Evolutionary conservation across 208 protist species (phyloP).

Genomic region (Crithidia acanthocephali): DNA sequence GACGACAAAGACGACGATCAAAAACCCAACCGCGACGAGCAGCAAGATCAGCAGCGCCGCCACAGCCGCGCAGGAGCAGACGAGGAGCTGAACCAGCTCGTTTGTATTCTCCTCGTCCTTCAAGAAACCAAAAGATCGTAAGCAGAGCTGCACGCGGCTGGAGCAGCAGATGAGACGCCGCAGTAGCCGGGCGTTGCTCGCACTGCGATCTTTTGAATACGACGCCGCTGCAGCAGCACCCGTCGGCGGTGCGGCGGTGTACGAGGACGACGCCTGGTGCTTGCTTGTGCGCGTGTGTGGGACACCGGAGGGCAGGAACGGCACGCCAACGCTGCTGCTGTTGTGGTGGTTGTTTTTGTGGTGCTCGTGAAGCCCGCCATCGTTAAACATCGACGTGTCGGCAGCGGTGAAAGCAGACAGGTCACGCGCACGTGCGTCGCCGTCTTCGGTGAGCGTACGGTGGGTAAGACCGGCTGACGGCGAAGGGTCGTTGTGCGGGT

Average conservation of each 20-base stretch:
- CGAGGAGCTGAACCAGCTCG: conserved; percentile 2
- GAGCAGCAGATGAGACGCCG: conserved; percentile 13
- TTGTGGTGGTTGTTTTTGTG: no score
- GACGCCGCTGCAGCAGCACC: neutral
- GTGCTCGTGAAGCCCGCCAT: no score
- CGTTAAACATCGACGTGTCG: no score
- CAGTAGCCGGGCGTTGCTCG: neutral
- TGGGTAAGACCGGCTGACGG: neutral
- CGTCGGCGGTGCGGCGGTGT: neutral
- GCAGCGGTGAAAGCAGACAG: neutral
- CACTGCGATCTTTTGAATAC: neutral
- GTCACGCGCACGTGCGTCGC: no score
- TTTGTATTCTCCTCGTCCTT: neutral
- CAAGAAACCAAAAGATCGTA: conserved; percentile 12
- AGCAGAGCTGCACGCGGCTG: neutral
- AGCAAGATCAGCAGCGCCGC: conserved; percentile 24
- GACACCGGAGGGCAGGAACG: no score
- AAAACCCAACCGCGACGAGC: neutral
- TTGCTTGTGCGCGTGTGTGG: neutral
- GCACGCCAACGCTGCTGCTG: no score
- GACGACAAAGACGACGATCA: conserved; percentile 26
- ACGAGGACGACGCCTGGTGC: neutral
- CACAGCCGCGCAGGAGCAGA: conserved; percentile 18
- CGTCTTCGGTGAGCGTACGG: no score
- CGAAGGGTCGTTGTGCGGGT: neutral